Base-by-base conservation (phyloP, 2,329 filamentous ascomycete genomes). In the Huntiella moniliformis region DNA sequence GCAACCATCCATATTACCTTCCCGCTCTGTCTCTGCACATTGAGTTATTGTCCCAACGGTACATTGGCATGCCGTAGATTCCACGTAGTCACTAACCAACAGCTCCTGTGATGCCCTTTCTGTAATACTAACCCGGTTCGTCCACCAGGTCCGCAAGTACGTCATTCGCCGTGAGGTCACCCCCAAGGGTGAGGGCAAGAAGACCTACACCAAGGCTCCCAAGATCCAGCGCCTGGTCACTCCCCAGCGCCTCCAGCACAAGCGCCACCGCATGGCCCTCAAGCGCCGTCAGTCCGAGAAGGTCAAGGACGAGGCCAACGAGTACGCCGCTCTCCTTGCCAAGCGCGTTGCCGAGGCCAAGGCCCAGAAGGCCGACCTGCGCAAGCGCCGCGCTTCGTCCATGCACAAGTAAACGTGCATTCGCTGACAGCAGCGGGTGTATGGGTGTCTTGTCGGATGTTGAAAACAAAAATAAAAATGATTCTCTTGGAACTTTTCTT, bases 221-320 rank as follows among this genome's bases (percentile, higher is more conserved):
- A 92, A 88, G 78, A 98, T 98, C 73, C 91, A 98, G 80, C 85
- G 91, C 67, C 85, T 98, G 61, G 86, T 98, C 61, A 98, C 91
- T 63, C 91, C 91, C 67, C 91, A 96, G 74, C 91, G 91, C 68
- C 86, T 98, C 64, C 91, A 98, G 79, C 91, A 94, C 82, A 98
- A 96, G 84, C 86, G 91, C 63, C 91, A 96, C 77, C 78, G 87
- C 60, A 73, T 92, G 62, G 88, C 91, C 62, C 82, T 98, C 72
- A 98, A 98, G 86, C 85, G 88, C 68, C 88, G 91, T 69, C 84
- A 86, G 65, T 72, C 87, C 62, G 91, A 98, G 76, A 82, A 87
- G 70, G 78, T 85, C 73, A 95, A 95, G 79, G 91, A 98, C 66
- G 88, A 93, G 75, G 91, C 91, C 63, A 87, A 84, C 73, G 91